These are phyloP conservation scores for Aspergillus fijiensis DNA, from an alignment of 2,329 filamentous ascomycete species.

Conservation along the genomic window DNA sequence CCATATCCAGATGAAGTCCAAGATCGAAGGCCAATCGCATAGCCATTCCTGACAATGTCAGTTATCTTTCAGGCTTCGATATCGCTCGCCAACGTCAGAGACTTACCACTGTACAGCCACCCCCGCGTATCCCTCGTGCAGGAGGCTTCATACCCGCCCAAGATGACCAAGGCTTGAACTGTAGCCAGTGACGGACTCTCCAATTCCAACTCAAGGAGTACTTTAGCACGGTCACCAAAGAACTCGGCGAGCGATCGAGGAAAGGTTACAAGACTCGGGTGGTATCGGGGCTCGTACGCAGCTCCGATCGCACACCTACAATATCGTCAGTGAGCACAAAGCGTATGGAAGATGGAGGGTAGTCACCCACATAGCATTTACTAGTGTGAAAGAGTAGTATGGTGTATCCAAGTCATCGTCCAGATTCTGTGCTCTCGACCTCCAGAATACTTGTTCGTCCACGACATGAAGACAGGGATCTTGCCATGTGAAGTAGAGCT, in stretches of 20 bases:
- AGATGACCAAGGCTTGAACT: conserved; percentile 48
- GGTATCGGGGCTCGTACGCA: conserved; percentile 46
- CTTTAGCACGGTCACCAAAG: conserved; percentile 46
- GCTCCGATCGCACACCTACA: conserved; percentile 37
- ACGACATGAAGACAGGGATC: conserved; percentile 10
- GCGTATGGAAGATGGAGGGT: no score
- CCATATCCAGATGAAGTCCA: conserved; percentile 45
- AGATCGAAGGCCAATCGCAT: conserved; percentile 49
- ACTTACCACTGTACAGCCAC: conserved; percentile 49
- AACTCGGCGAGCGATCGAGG: conserved; percentile 37
- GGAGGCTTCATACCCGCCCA: conserved; percentile 48
- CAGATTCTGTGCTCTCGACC: conserved; percentile 2
- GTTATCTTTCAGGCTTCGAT: no score
- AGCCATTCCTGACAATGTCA: conserved; percentile 37
- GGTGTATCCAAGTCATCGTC: conserved; percentile 1
- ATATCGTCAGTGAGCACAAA: no score
- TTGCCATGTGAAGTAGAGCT: conserved; percentile 11
- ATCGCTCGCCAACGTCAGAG: no score
- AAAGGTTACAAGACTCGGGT: conserved; percentile 45
- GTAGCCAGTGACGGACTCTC: conserved; percentile 51
- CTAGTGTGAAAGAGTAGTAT: conserved; percentile 5
- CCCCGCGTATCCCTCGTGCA: conserved; percentile 47
- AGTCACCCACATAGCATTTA: conserved; percentile 1
- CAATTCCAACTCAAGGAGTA: conserved; percentile 49
- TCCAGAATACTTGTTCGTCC: conserved; percentile 6